Conservation (phyloP, 1,139 yeast genomes). For the Kurtzmaniella quercitrusa region DNA sequence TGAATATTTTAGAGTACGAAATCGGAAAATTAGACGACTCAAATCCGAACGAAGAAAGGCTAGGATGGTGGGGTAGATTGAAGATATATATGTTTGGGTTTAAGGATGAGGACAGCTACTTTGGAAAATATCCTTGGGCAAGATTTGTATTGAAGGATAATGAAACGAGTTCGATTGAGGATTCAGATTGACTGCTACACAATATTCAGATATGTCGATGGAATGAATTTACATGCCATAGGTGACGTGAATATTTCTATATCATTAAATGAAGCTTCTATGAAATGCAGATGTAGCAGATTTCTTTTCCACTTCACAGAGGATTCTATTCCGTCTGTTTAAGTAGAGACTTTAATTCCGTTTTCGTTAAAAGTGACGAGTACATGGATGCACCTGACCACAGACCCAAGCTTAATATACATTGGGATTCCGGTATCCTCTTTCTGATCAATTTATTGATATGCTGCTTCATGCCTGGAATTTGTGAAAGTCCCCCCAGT, state of each 20-base stretch:
- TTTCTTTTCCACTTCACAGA: no score
- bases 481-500: constrained; percentile 5
- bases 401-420: constrained; percentile 4
- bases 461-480: constrained; percentile 5
- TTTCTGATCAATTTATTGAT: neutral
- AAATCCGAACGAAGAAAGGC: neutral
- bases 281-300: neutral
- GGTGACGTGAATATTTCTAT: no score
- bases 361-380: constrained; percentile 4
- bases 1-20: constrained; percentile 5
- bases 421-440: neutral
- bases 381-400: constrained; percentile 7
- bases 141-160: neutral
- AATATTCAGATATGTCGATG: no score
- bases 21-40: neutral
- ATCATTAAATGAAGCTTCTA: no score
- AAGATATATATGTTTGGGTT: constrained; percentile 3
- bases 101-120: constrained; percentile 3
- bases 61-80: neutral
- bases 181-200: neutral
- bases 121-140: constrained; percentile 5
- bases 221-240: no score
- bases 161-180: neutral
- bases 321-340: neutral
- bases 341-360: constrained; percentile 1